Evolutionary conservation across 768 basidiomycete genomes (phyloP).

Genomic region (Daedalea quercina): DNA sequence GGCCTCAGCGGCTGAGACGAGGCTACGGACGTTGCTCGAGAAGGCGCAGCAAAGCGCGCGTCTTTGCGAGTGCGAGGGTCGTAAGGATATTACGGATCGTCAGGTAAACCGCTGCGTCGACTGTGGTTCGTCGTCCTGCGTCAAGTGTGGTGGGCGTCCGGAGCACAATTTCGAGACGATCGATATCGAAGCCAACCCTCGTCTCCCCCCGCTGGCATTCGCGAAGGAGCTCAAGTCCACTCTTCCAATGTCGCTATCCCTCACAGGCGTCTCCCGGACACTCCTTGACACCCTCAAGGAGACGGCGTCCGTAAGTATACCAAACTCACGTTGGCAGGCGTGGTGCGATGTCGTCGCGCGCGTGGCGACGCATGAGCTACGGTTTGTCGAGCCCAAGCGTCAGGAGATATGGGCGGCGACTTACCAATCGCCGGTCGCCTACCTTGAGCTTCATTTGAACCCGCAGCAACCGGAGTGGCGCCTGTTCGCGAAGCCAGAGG

Average conservation of each 20-base stretch:
- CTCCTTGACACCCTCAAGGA: slow-evolving; percentile 47
- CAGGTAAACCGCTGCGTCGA: slow-evolving; percentile 64
- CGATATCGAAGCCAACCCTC: slow-evolving; percentile 42
- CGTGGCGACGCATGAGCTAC: slow-evolving; percentile 56
- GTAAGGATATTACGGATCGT: slow-evolving; percentile 64
- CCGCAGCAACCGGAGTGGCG: slow-evolving; percentile 82
- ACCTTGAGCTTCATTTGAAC: slow-evolving; percentile 71
- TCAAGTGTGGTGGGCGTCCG: slow-evolving; percentile 84
- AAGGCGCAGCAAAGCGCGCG: slow-evolving; percentile 67
- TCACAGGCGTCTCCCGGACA: slow-evolving; percentile 42
- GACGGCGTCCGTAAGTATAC: slow-evolving; percentile 33
- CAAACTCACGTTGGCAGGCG: slow-evolving; percentile 51
- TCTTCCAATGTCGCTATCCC: slow-evolving; percentile 79
- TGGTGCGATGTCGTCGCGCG: slow-evolving; percentile 67
- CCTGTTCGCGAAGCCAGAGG: slow-evolving; percentile 65
- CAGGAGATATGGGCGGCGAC: slow-evolving; percentile 83
- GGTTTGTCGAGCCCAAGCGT: slow-evolving; percentile 80
- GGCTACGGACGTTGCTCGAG: slow-evolving; percentile 50
- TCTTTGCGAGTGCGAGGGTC: slow-evolving; percentile 89
- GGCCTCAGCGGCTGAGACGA: slow-evolving; percentile 37
- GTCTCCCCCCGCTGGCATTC: slow-evolving; percentile 70
- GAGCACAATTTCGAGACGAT: slow-evolving; percentile 70
- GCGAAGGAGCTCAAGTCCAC: slow-evolving; percentile 69
- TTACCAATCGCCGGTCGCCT: slow-evolving; percentile 66
- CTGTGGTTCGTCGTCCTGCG: slow-evolving; percentile 76